phyloP scores from a whole-genome alignment of 495 filamentous ascomycete species.

The Sabuloglossum arenarium region DNA sequence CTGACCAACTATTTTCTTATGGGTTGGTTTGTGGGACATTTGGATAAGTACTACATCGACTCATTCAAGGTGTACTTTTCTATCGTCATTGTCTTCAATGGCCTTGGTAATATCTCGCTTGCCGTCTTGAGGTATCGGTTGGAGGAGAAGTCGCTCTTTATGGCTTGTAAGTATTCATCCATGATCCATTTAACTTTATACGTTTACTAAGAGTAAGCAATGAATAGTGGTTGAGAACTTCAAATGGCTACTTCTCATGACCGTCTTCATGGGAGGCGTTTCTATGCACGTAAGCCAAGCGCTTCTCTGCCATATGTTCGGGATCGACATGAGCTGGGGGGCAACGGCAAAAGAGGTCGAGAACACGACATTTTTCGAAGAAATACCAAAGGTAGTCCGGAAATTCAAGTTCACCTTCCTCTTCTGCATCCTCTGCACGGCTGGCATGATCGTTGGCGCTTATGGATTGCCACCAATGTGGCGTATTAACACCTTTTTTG shows the following conservation, averaged over 20 bases:
- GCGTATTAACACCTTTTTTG: conserved; percentile 32
- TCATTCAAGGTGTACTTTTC: conserved; percentile 27
- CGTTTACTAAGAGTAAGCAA: too few species aligned
- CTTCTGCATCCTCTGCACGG: conserved; percentile 26
- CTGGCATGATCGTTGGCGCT: conserved; percentile 26
- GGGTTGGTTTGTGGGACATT: conserved; percentile 27
- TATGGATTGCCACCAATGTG: conserved; percentile 27
- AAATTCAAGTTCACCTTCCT: conserved; percentile 39
- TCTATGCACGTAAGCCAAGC: conserved; percentile 25
- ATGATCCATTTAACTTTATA: background rate
- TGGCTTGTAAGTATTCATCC: conserved; percentile 6
- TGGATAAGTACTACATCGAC: conserved; percentile 29
- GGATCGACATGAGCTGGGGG: conserved; percentile 27
- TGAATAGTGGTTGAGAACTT: conserved; percentile 20
- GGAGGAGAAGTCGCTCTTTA: conserved; percentile 16
- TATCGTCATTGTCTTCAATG: conserved; percentile 26
- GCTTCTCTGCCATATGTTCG: conserved; percentile 24
- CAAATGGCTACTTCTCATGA: conserved; percentile 24
- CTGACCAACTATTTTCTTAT: conserved; percentile 58
- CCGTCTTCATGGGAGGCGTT: conserved; percentile 27
- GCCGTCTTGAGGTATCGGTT: conserved; percentile 25
- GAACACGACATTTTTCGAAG: conserved; percentile 34
- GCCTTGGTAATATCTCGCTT: conserved; percentile 24
- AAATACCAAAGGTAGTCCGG: conserved; percentile 31
- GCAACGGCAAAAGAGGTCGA: conserved; percentile 36